A percentile compares a stretch with the other conserved stretches of the same genome.
phyloP scores from a whole-genome alignment of 345 rosid genomes.

The Cardiospermum halicacabum region DNA sequence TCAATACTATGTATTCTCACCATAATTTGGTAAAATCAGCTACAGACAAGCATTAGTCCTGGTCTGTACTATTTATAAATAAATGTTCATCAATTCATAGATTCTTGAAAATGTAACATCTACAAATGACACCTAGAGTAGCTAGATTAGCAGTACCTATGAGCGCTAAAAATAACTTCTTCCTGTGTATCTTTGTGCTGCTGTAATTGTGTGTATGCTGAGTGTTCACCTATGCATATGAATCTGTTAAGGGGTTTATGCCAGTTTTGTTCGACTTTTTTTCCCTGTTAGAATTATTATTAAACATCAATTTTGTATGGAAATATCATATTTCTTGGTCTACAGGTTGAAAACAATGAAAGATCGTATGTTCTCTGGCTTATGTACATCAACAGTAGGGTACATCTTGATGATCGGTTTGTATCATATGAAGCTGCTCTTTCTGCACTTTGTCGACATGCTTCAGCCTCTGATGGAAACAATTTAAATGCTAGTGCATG shows the following conservation, averaged over 20 bases:
- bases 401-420: constrained; percentile 57
- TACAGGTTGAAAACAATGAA: constrained; percentile 70
- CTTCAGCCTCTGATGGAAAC: constrained; percentile 37
- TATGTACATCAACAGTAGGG: constrained; percentile 80
- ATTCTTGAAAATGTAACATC: too few relatives aligned
- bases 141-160: not conserved
- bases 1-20: not conserved
- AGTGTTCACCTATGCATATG: not conserved
- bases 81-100: too few relatives aligned
- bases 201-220: not conserved
- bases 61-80: too few relatives aligned
- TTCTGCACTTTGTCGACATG: constrained; percentile 44
- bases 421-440: constrained; percentile 72
- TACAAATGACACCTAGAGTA: not conserved
- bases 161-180: not conserved
- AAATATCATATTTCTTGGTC: constrained; percentile 28
- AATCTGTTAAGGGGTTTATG: not conserved
- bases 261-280: constrained; percentile 4
- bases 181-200: not conserved
- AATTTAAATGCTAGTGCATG: constrained; percentile 54
- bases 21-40: not conserved
- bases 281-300: constrained; percentile 5
- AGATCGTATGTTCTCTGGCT: constrained; percentile 85
- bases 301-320: constrained; percentile 32
- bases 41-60: too few relatives aligned